phyloP scores from a whole-genome alignment of 345 rosid species.

The Tarenaya hassleriana region DNA sequence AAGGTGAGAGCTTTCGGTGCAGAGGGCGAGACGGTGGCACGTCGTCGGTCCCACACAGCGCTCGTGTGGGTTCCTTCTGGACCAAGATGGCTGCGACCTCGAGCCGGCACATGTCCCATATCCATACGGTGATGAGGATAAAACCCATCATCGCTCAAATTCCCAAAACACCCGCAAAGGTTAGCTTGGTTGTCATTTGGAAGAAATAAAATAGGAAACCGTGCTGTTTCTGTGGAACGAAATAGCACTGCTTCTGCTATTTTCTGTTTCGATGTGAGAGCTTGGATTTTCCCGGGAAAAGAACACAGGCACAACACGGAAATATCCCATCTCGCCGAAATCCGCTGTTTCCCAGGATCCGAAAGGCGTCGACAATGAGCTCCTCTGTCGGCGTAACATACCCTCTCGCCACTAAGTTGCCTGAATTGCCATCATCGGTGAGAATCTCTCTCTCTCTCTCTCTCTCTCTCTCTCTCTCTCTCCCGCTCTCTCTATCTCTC shows the following conservation, averaged over 20 bases:
- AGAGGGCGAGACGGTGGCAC: constrained; percentile 67
- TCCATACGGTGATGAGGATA: constrained; percentile 69
- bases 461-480: not conserved
- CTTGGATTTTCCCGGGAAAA: constrained; percentile 18
- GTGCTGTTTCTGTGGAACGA: constrained; percentile 4
- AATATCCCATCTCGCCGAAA: not conserved
- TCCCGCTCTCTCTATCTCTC: not conserved
- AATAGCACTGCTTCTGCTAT: not conserved
- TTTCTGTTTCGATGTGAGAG: constrained; percentile 13
- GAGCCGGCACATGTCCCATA: constrained; percentile 77
- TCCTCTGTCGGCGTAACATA: constrained; percentile 12
- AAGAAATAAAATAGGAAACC: constrained; percentile 2
- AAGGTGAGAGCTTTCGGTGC: constrained; percentile 88
- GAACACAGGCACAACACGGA: too few relatives aligned
- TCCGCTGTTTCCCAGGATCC: constrained; percentile 6
- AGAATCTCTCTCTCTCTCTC: constrained; percentile 13
- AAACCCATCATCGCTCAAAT: not conserved
- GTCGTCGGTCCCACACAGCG: constrained; percentile 88
- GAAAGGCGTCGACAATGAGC: constrained; percentile 13
- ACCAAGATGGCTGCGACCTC: constrained; percentile 89
- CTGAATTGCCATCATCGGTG: constrained; percentile 19
- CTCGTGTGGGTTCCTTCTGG: constrained; percentile 84
- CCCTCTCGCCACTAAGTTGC: constrained; percentile 9
- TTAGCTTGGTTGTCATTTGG: not conserved
- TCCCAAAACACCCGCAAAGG: too few relatives aligned